phyloP scores from a whole-genome alignment of 768 basidiomycete species.

The Daedaleopsis nitida region DNA sequence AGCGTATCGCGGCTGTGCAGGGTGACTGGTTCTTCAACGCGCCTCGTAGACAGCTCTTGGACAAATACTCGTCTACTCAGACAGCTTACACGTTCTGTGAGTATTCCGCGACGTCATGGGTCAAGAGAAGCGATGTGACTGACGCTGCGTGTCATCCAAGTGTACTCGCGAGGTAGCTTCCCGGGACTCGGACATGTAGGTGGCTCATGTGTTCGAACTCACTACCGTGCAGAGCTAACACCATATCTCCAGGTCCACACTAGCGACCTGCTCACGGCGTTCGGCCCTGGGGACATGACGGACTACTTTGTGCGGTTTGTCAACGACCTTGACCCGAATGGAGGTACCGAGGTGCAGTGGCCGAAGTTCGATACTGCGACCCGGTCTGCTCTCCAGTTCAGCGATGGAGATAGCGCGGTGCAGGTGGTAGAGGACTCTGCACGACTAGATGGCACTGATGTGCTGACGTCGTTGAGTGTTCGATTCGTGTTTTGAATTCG shows the following conservation, averaged over 20 bases:
- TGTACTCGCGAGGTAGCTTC: slow-evolving; percentile 12
- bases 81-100: slow-evolving; percentile 21
- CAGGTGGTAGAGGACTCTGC: neutral
- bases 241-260: slow-evolving; percentile 38
- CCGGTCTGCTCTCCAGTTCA: neutral
- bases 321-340: slow-evolving; percentile 47
- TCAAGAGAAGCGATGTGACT: neutral
- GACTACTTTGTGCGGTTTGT: slow-evolving; percentile 51
- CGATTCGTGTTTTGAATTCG: neutral
- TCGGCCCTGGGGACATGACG: slow-evolving; percentile 43
- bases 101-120: neutral
- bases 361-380: slow-evolving; percentile 15
- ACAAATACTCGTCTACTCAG: slow-evolving; percentile 22
- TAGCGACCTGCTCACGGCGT: slow-evolving; percentile 45
- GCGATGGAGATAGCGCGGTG: neutral
- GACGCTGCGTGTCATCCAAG: slow-evolving; percentile 1
- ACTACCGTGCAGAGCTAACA: neutral
- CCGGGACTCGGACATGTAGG: slow-evolving; percentile 8
- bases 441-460: neutral
- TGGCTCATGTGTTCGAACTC: neutral
- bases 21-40: slow-evolving; percentile 32
- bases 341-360: slow-evolving; percentile 13
- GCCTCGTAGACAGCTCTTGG: slow-evolving; percentile 29
- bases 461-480: neutral
- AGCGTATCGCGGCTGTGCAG: slow-evolving; percentile 31